phyloP scores from a whole-genome alignment of 2,329 filamentous ascomycete genomes.

The Fusarium coicis region DNA sequence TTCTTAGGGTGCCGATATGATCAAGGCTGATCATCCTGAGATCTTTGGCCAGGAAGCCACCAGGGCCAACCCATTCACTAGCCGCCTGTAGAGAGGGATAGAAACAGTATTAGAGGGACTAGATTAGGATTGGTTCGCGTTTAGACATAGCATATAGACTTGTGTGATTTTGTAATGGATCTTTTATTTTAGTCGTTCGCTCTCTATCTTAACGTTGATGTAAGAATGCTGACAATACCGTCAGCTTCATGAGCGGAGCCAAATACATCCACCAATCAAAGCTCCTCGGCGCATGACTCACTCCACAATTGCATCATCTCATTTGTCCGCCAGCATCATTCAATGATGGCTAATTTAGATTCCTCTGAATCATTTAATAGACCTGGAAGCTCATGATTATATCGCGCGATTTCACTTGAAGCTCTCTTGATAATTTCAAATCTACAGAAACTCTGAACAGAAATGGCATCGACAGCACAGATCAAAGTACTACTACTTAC shows the following conservation, averaged over 20 bases:
- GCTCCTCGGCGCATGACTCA: background rate
- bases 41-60: background rate
- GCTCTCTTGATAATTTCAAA: fast-evolving
- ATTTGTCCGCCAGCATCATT: background rate
- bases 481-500: slow-evolving; percentile 20
- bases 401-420: background rate
- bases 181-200: background rate
- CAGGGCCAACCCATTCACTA: background rate
- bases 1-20: background rate
- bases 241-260: background rate
- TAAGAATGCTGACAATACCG: background rate
- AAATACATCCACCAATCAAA: background rate
- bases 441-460: fast-evolving
- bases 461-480: background rate
- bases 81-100: background rate
- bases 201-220: background rate
- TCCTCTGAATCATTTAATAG: background rate
- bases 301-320: background rate
- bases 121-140: fast-evolving
- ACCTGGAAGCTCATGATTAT: background rate
- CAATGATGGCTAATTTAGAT: no score
- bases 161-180: background rate
- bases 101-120: fast-evolving
- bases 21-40: background rate
- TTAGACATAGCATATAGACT: background rate